Base-by-base conservation (phyloP, 2,329 filamentous ascomycete genomes). In the Lachnellula occidentalis region DNA sequence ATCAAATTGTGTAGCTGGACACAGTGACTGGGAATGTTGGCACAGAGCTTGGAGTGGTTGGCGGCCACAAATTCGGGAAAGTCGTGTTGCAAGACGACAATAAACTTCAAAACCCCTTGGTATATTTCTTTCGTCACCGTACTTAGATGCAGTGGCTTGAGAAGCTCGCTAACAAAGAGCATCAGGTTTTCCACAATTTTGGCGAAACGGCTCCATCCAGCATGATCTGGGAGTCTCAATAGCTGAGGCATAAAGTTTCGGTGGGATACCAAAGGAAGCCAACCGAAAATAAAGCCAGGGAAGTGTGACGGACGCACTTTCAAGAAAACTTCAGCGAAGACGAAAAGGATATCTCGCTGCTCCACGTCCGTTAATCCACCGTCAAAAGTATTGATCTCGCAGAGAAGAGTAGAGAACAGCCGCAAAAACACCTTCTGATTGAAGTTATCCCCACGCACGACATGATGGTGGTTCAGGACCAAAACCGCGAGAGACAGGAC, bases 51-150 rank as follows among this genome's bases (percentile, higher is more conserved):
- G 62, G 89, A 83, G 67, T 95, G 89, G 69, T 95, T 90, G 64
- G 92, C 89, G 5, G 89, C 87, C 42, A 99, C 74, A 71, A 96
- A 99, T 54, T 96, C 91, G 0, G 92, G 88, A 71, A 90, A 97
- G 70, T 99, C 94, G 67, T 97, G 94, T 63, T 96, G 89, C 51
- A 99, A 76, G 50, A 95, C 81, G 34, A 95, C 76, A 52, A 97
- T 74, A 56, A 96, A 81, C 67, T 95, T 91, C 47, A 95, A 75
- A 1, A 88, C 83, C 8, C 87, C 90, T 57, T 90, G 86, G 70
- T 96, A 96, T 58, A 95, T 82, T 52, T 92, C 89, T 69, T 90
- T 92, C 34, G 86, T 83, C 49, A 88, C 79, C 34, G 82, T 77
- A 3, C 85, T 78, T 15, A 90, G 79, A 55, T 85, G 85, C 27